These are phyloP conservation scores for Pythium chondricola DNA, from an alignment of 352 stramenopile species.

Conservation along the genomic window DNA sequence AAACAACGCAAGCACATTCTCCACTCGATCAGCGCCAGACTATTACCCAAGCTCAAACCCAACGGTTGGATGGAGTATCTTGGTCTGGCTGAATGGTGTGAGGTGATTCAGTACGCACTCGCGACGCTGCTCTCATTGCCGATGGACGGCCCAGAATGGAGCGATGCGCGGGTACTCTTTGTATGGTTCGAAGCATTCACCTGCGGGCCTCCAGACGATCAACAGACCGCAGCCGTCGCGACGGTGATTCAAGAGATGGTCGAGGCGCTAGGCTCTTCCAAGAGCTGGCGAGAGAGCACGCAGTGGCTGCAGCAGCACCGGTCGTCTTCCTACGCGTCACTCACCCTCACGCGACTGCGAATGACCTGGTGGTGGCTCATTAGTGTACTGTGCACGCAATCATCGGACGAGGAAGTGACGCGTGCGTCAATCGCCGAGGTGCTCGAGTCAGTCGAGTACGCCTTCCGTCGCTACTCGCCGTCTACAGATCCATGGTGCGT, in stretches of 20 bases:
- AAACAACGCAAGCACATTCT: background rate
- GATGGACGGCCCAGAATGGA: background rate
- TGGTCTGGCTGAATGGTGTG: constrained; percentile 12
- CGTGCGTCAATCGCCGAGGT: too few relatives aligned
- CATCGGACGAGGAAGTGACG: too few relatives aligned
- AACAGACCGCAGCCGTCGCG: constrained; percentile 15
- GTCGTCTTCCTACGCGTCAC: constrained; percentile 22
- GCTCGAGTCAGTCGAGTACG: constrained; percentile 57
- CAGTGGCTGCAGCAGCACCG: constrained; percentile 41
- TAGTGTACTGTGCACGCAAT: constrained; percentile 6
- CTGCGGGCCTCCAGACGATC: background rate
- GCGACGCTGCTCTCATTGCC: constrained; percentile 7
- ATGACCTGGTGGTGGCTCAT: constrained; percentile 66
- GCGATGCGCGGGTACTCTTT: constrained; percentile 22
- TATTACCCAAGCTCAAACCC: too few relatives aligned
- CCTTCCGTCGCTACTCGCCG: constrained; percentile 46
- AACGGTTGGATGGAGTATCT: constrained; percentile 17
- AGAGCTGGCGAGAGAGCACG: constrained; percentile 15
- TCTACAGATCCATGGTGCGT: constrained; percentile 28
- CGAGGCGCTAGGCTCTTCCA: constrained; percentile 13
- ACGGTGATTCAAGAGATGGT: constrained; percentile 18
- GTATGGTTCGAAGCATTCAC: constrained; percentile 44
- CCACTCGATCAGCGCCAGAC: too few relatives aligned
- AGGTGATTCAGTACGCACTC: constrained; percentile 18
- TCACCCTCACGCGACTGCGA: constrained; percentile 30